Evolutionary conservation across 1,284 basidiomycete species (phyloP), one percentile per base, ranked within the genome.

Genomic region (Trichosporon sp.): DNA sequence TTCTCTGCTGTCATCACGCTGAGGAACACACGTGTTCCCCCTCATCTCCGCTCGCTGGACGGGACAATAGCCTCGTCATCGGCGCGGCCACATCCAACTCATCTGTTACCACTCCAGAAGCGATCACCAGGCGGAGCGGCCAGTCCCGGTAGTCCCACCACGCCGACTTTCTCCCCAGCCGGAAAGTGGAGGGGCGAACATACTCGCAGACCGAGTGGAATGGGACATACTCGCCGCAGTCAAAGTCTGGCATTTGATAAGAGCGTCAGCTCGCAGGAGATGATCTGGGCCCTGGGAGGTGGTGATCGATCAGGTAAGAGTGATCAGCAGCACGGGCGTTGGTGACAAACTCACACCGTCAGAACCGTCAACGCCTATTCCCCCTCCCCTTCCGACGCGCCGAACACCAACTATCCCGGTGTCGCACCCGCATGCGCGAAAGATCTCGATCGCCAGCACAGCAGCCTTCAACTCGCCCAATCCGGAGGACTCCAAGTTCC

Each of bases 1-100:
- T 91, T 95, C 78, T 83, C 87, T 6, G 91, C 91, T 16, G 88
- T 86, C 4, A 88, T 97, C 73, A 89, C 90, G 0, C 92, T 96
- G 79, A 89, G 89, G 54, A 96, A 95, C 77, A 89, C 87, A 6
- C 86, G 85, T 31, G 10, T 63, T 7, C 63, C 62, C 4, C 33
- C 58, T 14, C 57, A 59, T 27, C 25, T 54, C 27, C 49, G 49
- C 14, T 54, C 49, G 4, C 49, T 54, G 5, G 49, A 54, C 21
- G 49, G 49, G 16, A n/a, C 49, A 6, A 27, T 31, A 54, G 14
- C 49, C 16, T 13, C 34, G n/a, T 16, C 49, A 10, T 8, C 49
- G 27, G 29, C 49, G 14, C 49, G 49, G 2, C 49, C 16, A 29
- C 61, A 8, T 21, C 65, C 3, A 32, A 46, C 34, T 16, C 60